These are phyloP conservation scores for Leishmania mexicana DNA, from an alignment of 208 protist species.

Conservation along the genomic window DNA sequence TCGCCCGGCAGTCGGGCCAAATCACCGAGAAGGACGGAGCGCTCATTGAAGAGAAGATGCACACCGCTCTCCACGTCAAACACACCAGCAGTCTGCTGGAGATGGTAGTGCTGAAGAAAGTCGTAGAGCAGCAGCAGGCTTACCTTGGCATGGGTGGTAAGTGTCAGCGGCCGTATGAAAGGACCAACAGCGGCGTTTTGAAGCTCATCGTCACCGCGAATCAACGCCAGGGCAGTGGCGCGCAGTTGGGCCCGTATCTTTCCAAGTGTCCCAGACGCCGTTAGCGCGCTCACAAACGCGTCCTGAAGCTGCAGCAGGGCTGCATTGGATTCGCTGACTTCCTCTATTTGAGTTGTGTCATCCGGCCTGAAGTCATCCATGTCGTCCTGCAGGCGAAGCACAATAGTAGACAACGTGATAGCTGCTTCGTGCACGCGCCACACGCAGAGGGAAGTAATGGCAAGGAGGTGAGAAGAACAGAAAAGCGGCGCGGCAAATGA, in stretches of 20 bases:
- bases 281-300: conserved; percentile 69
- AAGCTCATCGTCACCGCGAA: conserved; percentile 66
- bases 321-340: conserved; percentile 69
- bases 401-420: background rate
- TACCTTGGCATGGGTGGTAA: conserved; percentile 37
- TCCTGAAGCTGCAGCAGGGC: conserved; percentile 77
- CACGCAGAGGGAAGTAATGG: background rate
- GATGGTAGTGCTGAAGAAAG: conserved; percentile 60
- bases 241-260: conserved; percentile 80
- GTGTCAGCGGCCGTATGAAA: conserved; percentile 15
- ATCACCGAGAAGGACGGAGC: conserved; percentile 55
- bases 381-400: background rate
- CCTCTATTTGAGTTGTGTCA: conserved; percentile 26
- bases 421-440: background rate
- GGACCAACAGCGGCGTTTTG: conserved; percentile 44
- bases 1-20: conserved; percentile 37
- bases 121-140: conserved; percentile 74
- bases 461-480: background rate
- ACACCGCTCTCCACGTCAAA: conserved; percentile 63
- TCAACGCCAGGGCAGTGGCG: conserved; percentile 58
- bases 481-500: background rate
- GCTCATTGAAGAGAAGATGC: conserved; percentile 30
- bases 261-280: conserved; percentile 57
- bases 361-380: conserved; percentile 29
- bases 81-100: conserved; percentile 61